Base-by-base conservation (phyloP, 306 rosid genomes). In the Vachellia collinsii region DNA sequence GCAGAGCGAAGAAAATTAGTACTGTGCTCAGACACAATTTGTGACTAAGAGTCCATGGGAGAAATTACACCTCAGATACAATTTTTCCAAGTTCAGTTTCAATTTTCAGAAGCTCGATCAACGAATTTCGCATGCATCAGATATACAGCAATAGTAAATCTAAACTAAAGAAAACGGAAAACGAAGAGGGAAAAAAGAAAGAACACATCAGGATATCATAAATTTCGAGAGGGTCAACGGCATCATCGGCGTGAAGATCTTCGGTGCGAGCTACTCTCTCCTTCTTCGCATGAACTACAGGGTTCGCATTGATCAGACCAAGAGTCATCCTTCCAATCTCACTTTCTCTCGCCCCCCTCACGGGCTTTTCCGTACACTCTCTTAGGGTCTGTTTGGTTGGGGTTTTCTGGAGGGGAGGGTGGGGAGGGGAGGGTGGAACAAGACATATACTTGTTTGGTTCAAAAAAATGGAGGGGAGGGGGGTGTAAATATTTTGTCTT, bases 301-400 rank as follows among this genome's bases (percentile, higher is more conserved):
- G 99, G 68, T 95, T 95, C 4, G 99, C 99, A 84, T 95, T 95
- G 86, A 88, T 95, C 77, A 95, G 87, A 80, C 99, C 99, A 79
- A 95, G 87, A 73, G 99, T 95, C 99, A 95, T 95, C 84, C 48
- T 59, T 46, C 74, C 74, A 10, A 1, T 36, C 65, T 69, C 19
- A 64, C 79, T 36, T 7, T 39, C 11, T 17, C 70, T 13, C 83
- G 22, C 7, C 3, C 11, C 14, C 1, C 68, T 22, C 39, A 29
- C 39, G 47, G 44, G 23, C 19, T 51, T 64, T 64, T 34, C 69
- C 19, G 38, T 46, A 47, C 14, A n/a, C 5, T n/a, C 72, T 37
- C n/a, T n/a, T n/a, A n/a, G n/a, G n/a, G n/a, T n/a, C n/a, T n/a
- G n/a, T n/a, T n/a, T n/a, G n/a, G n/a, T n/a, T n/a, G n/a, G n/a